A percentile compares a stretch with the other conserved stretches of the same genome.
Conservation (phyloP, 2,329 filamentous ascomycete genomes). For the Orbilia oligospora region DNA sequence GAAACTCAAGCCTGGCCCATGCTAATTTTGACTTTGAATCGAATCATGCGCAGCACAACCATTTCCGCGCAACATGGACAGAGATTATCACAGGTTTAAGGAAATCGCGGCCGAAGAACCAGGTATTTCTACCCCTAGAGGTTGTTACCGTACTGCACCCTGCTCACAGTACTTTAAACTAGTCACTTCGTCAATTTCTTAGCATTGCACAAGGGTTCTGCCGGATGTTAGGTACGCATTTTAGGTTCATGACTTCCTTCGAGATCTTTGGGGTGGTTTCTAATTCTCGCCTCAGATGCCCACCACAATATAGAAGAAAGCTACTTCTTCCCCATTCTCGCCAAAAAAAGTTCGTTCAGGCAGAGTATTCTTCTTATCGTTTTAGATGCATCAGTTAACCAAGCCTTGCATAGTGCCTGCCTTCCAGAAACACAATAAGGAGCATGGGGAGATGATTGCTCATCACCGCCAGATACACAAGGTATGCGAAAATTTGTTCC, state of each 20-base stretch:
- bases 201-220: conserved; percentile 52
- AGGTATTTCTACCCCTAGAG: conserved; percentile 19
- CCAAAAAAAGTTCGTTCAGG: conserved; percentile 69
- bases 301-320: conserved; percentile 86
- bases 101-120: conserved; percentile 52
- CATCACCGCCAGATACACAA: conserved; percentile 86
- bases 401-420: conserved; percentile 56
- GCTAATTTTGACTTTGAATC: conserved; percentile 42
- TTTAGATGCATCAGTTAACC: conserved; percentile 70
- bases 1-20: too few relatives aligned
- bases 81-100: conserved; percentile 47
- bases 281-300: conserved; percentile 26
- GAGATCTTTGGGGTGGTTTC: not conserved
- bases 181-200: conserved; percentile 57
- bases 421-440: conserved; percentile 61
- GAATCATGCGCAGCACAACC: conserved; percentile 77
- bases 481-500: conserved; percentile 66
- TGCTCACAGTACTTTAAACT: conserved; percentile 7
- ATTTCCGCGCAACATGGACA: conserved; percentile 80
- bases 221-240: conserved; percentile 45
- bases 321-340: conserved; percentile 84
- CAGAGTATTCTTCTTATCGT: not conserved
- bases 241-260: not conserved
- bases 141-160: conserved; percentile 30
- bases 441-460: conserved; percentile 69